Evolutionary conservation across 805 yeast species (phyloP).

Genomic region (Candida nanaspora): DNA sequence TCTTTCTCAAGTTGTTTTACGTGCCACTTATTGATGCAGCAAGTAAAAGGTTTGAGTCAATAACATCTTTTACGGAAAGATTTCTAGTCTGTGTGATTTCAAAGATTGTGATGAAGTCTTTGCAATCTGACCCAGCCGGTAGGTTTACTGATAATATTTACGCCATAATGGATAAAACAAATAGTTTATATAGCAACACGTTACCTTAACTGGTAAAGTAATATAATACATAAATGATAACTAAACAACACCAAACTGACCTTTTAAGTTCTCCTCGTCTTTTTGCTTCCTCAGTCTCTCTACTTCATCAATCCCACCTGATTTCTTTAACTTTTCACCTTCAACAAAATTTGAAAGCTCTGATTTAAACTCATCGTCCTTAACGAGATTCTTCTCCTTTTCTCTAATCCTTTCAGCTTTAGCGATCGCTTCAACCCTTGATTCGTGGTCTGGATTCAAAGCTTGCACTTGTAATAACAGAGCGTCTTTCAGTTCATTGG

Average conservation of each 20-base stretch:
- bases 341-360: constrained; percentile 83
- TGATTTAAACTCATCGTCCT: constrained; percentile 64
- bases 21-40: neutral
- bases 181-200: too few relatives aligned
- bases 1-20: neutral
- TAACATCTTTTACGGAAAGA: too few relatives aligned
- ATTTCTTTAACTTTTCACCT: constrained; percentile 63
- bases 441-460: constrained; percentile 75
- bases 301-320: constrained; percentile 86
- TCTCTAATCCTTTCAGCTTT: constrained; percentile 78
- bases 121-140: too few relatives aligned
- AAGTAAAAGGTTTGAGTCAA: neutral
- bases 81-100: too few relatives aligned
- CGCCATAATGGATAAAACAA: too few relatives aligned
- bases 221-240: too few relatives aligned
- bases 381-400: constrained; percentile 53
- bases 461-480: constrained; percentile 73
- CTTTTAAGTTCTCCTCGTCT: constrained; percentile 65
- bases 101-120: too few relatives aligned
- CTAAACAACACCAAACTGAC: constrained; percentile 27
- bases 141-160: too few relatives aligned
- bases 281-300: constrained; percentile 62
- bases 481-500: constrained; percentile 63
- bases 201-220: too few relatives aligned
- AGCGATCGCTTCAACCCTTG: constrained; percentile 80